A percentile compares a stretch with the other conserved stretches of the same genome.
Conservation (phyloP, 2,329 filamentous ascomycete species). For the Ophiostoma pallidulum region DNA sequence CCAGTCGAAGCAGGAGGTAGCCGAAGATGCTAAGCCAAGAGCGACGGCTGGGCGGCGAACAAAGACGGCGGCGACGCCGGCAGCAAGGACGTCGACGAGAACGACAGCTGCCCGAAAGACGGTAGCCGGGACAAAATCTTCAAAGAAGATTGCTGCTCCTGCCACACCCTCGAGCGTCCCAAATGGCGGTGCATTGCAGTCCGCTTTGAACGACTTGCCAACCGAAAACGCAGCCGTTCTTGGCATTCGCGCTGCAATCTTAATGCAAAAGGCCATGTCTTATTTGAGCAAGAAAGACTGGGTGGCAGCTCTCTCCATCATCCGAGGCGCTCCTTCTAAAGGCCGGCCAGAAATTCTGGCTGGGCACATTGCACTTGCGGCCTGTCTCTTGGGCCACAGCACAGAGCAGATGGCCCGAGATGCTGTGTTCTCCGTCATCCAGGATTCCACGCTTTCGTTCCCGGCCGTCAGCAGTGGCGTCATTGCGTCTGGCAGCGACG, state of each 20-base stretch:
- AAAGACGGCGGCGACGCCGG: slow-evolving; percentile 16
- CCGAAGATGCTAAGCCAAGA: background rate
- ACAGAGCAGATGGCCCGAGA: slow-evolving; percentile 66
- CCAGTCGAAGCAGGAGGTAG: background rate
- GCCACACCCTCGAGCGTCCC: background rate
- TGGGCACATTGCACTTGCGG: slow-evolving; percentile 55
- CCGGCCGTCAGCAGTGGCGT: slow-evolving; percentile 49
- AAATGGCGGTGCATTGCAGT: background rate
- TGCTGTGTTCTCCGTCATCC: slow-evolving; percentile 78
- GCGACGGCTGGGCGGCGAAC: slow-evolving; percentile 13
- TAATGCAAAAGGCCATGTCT: slow-evolving; percentile 35
- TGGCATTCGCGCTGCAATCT: slow-evolving; percentile 30
- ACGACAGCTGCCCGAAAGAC: slow-evolving; percentile 20
- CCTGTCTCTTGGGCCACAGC: slow-evolving; percentile 58
- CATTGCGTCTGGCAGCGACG: slow-evolving; percentile 26
- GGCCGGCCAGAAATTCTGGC: slow-evolving; percentile 28
- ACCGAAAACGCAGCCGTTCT: slow-evolving; percentile 19
- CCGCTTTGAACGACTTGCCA: background rate
- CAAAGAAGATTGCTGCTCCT: background rate
- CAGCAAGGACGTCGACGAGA: slow-evolving; percentile 22
- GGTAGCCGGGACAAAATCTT: slow-evolving; percentile 18
- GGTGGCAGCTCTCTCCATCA: slow-evolving; percentile 44
- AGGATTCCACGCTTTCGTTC: slow-evolving; percentile 86
- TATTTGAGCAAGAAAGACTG: slow-evolving; percentile 45
- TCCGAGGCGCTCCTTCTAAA: slow-evolving; percentile 29